Conservation (phyloP, 2,329 filamentous ascomycete species). For the Trichoderma cornu-damae region DNA sequence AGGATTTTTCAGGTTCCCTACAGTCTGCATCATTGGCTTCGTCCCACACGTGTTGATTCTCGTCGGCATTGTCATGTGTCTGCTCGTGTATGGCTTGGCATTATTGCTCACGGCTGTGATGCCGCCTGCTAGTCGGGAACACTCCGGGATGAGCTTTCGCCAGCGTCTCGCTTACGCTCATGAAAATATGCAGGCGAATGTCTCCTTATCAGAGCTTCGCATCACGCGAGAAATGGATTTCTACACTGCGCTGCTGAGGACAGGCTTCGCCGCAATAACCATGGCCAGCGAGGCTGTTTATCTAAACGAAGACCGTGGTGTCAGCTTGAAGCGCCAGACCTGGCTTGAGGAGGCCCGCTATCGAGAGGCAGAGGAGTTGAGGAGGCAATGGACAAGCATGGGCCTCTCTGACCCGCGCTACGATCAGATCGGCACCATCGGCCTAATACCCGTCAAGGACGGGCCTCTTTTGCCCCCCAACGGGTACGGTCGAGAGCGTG, state of each 20-base stretch:
- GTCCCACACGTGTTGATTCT: conserved; percentile 89
- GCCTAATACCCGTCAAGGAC: conserved; percentile 50
- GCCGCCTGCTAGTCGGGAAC: conserved; percentile 28
- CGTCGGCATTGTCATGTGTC: conserved; percentile 69
- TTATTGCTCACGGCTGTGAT: conserved; percentile 63
- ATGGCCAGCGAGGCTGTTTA: conserved; percentile 96
- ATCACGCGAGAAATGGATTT: conserved; percentile 90
- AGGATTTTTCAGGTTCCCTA: conserved; percentile 80
- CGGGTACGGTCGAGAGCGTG: conserved; percentile 66
- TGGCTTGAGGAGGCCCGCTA: conserved; percentile 90
- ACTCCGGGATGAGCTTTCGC: conserved; percentile 38
- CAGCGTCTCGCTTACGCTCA: conserved; percentile 68
- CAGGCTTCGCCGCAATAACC: conserved; percentile 82
- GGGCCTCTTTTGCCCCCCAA: conserved; percentile 41
- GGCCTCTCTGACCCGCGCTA: conserved; percentile 45
- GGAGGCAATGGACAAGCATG: conserved; percentile 46
- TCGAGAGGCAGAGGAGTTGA: conserved; percentile 63
- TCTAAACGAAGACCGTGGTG: conserved; percentile 76
- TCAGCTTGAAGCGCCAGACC: conserved; percentile 70
- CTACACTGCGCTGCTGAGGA: conserved; percentile 80
- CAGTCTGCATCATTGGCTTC: conserved; percentile 90
- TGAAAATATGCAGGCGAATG: conserved; percentile 85
- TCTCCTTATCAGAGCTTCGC: conserved; percentile 73
- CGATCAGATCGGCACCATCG: conserved; percentile 50
- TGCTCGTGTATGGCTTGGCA: conserved; percentile 70